Conservation (phyloP, 495 filamentous ascomycete species). For the Podospora bellae-mahoneyi region DNA sequence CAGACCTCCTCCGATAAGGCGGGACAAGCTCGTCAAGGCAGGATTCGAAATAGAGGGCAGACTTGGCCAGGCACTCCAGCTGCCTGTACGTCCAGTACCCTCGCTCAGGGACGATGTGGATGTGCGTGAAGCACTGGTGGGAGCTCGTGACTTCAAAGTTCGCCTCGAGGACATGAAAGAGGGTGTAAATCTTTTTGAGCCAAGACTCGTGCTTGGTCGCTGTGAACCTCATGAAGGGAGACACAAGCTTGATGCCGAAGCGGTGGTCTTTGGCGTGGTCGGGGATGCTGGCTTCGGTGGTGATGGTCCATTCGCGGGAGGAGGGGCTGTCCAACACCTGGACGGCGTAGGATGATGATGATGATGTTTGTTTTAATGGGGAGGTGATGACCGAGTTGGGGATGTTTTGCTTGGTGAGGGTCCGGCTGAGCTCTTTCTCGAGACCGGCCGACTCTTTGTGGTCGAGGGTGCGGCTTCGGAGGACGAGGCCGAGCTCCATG, state of each 20-base stretch:
- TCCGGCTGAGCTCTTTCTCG: constrained; percentile 25
- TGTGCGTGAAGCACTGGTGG: constrained; percentile 30
- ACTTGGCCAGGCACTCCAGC: constrained; percentile 26
- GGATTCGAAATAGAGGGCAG: constrained; percentile 32
- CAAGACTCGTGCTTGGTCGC: constrained; percentile 16
- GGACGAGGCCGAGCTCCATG: constrained; percentile 28
- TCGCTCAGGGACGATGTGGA: constrained; percentile 27
- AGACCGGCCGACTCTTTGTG: constrained; percentile 21
- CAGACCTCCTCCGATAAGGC: constrained; percentile 23
- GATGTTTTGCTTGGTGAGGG: constrained; percentile 20
- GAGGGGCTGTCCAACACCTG: background rate
- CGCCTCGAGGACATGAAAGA: constrained; percentile 25
- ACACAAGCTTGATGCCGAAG: constrained; percentile 31
- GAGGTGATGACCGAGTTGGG: constrained; percentile 18
- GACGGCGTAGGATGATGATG: constrained; percentile 1
- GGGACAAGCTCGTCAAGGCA: constrained; percentile 34
- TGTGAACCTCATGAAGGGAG: constrained; percentile 29
- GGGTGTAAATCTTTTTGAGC: constrained; percentile 18
- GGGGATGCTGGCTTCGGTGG: constrained; percentile 23
- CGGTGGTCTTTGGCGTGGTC: constrained; percentile 23
- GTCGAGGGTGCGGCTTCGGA: constrained; percentile 28
- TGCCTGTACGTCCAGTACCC: constrained; percentile 26
- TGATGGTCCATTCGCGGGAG: constrained; percentile 27
- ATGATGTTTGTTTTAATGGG: background rate
- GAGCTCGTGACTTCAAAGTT: constrained; percentile 29